Evolutionary conservation across 257 asterid species (phyloP), one percentile per base, ranked within the genome.

Genomic region (Anisodus tanguticus): DNA sequence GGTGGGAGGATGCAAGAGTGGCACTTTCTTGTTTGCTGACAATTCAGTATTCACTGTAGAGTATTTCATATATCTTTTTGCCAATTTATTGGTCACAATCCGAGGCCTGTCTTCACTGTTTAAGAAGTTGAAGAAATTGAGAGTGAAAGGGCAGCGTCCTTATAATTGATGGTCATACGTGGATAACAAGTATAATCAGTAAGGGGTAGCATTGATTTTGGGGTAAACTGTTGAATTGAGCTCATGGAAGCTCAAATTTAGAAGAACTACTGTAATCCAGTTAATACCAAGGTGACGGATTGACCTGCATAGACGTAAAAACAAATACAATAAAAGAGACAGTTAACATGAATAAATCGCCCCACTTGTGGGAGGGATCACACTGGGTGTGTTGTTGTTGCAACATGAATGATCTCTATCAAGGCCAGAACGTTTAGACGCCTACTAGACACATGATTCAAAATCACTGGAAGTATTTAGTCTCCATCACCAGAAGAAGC

Each of bases 1-100:
- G 74, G 22, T 67, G 74, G 49, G 49, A 35, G 74, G 49, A 67
- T 35, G 74, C 74, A 67, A 67, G 74, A 35, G 19, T 37, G 76
- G 76, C 35, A 6, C 19, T 13, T 37, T 37, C 70, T 4, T 63
- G 41, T 63, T 63, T 63, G 39, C 41, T 10, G 41, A 15, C 8
- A 26, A 39, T 22, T 67, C 22, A 6, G 6, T 49, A 37, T 67
- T 67, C 76, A 6, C 22, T 67, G 49, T 35, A 17, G 76, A 15
- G 11, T 67, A 6, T 37, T 35, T 37, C 51, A 67, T 13, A 6
- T 13, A 67, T 1, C 5, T 6, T 67, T 67, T 67, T 67, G 76
- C 15, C 76, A 67, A 7, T 67, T 12, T 37, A 67, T 35, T 67
- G 76, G 76, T 67, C 74, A 13, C 49, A 67, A 3, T 37, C 74